These are phyloP conservation scores for Carpinus viminea DNA, from an alignment of 306 rosid species.

Conservation along the genomic window DNA sequence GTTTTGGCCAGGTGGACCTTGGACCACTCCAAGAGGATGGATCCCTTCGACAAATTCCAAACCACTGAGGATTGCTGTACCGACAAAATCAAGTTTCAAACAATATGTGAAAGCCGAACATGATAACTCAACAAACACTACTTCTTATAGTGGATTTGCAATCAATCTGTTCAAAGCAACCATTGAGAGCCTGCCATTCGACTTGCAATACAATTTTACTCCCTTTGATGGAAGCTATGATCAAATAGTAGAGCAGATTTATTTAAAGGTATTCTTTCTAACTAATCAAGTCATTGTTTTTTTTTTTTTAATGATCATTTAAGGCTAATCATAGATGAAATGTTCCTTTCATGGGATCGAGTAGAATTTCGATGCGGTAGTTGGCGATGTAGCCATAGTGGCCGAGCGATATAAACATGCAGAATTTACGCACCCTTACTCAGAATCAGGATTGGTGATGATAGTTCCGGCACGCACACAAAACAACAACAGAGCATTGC, in stretches of 20 bases:
- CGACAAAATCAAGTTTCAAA: constrained; percentile 26
- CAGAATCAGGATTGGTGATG: constrained; percentile 53
- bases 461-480: constrained; percentile 38
- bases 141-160: constrained; percentile 31
- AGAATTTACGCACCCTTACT: constrained; percentile 48
- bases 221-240: constrained; percentile 43
- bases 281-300: background rate
- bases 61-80: constrained; percentile 46
- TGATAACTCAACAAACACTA: constrained; percentile 9
- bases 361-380: constrained; percentile 47
- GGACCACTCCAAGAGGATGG: constrained; percentile 47
- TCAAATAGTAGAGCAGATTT: constrained; percentile 39
- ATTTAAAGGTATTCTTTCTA: background rate
- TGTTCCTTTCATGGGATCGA: background rate
- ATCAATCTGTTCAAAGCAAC: constrained; percentile 39
- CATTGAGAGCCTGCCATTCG: constrained; percentile 28
- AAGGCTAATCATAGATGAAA: background rate
- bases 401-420: constrained; percentile 31
- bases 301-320: background rate
- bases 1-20: constrained; percentile 51
- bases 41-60: constrained; percentile 4
- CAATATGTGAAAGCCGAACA: constrained; percentile 24
- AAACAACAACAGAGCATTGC: constrained; percentile 24
- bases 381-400: constrained; percentile 49
- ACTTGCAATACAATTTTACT: constrained; percentile 23